These are phyloP conservation scores for Apiospora koreana DNA, from an alignment of 2,329 filamentous ascomycete species.

Conservation along the genomic window DNA sequence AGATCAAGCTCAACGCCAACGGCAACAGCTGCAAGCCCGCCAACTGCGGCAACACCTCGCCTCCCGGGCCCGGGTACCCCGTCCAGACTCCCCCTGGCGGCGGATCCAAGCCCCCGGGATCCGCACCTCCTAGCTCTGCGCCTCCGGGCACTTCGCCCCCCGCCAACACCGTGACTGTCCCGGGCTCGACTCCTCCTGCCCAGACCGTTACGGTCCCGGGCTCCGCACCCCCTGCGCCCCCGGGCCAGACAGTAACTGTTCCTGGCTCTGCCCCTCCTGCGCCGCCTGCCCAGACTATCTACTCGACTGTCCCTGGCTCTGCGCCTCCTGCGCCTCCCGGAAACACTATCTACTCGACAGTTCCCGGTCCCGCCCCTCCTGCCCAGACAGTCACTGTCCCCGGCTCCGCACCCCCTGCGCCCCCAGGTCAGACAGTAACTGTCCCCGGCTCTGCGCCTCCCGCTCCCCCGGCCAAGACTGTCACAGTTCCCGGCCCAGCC, in stretches of 20 bases:
- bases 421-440: neutral
- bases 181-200: neutral
- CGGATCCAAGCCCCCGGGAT: neutral
- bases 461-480: neutral
- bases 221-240: neutral
- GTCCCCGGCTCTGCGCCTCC: neutral
- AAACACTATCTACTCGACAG: neutral
- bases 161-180: neutral
- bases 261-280: neutral
- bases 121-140: neutral
- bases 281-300: neutral
- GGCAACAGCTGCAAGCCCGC: neutral
- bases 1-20: constrained; percentile 3
- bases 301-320: neutral
- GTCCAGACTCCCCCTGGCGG: neutral
- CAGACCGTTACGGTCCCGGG: neutral
- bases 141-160: neutral
- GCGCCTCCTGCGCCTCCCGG: neutral
- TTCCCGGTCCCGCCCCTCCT: neutral
- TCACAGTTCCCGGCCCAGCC: neutral
- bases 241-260: neutral
- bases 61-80: neutral
- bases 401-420: neutral
- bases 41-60: neutral
- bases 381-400: neutral